Evolutionary conservation across 2,329 filamentous ascomycete genomes (phyloP).

Genomic region (Huntiella savannae): DNA sequence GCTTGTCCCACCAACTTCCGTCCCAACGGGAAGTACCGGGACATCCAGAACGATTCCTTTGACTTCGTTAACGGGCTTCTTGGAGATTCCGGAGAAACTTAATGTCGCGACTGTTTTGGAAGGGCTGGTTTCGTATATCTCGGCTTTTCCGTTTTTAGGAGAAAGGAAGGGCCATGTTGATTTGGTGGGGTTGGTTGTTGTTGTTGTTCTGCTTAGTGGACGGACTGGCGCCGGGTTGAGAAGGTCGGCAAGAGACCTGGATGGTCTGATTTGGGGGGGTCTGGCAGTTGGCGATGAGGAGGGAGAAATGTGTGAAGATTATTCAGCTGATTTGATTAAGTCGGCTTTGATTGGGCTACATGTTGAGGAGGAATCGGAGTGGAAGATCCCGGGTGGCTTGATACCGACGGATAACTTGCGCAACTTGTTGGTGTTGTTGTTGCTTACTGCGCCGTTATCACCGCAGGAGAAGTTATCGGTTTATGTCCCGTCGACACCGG

Average conservation of each 20-base stretch:
- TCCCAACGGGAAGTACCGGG: conserved; percentile 12
- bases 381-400: conserved; percentile 29
- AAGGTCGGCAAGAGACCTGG: conserved; percentile 35
- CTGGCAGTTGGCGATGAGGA: conserved; percentile 49
- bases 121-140: conserved; percentile 51
- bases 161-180: conserved; percentile 53
- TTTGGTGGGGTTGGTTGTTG: conserved; percentile 51
- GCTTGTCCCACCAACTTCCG: conserved; percentile 45
- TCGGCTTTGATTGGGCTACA: conserved; percentile 30
- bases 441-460: conserved; percentile 45
- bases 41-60: conserved; percentile 46
- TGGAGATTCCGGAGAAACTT: conserved; percentile 53
- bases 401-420: conserved; percentile 58
- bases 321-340: conserved; percentile 11
- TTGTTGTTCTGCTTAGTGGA: conserved; percentile 53
- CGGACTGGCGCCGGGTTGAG: conserved; percentile 45
- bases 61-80: conserved; percentile 49
- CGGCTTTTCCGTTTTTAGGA: conserved; percentile 53
- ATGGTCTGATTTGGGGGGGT: conserved; percentile 50
- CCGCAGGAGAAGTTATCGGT: conserved; percentile 45
- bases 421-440: conserved; percentile 49
- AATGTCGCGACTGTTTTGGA: conserved; percentile 49
- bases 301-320: conserved; percentile 4
- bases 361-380: conserved; percentile 18
- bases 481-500: conserved; percentile 37